phyloP scores from a whole-genome alignment of 768 basidiomycete genomes.

The Macrolepiota fuliginosa region DNA sequence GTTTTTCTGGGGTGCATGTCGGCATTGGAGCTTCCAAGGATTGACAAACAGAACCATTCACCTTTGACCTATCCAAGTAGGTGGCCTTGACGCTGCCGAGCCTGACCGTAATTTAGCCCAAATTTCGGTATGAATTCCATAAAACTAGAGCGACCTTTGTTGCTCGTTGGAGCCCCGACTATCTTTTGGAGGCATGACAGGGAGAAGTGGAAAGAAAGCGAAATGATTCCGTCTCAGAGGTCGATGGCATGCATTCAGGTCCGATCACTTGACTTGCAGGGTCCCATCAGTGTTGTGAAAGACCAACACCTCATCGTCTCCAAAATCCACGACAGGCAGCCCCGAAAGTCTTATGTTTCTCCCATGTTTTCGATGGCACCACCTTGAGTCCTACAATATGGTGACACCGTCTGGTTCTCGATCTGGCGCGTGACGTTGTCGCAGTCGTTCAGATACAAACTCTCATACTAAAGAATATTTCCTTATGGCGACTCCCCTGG shows the following conservation, averaged over 20 bases:
- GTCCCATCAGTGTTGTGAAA: neutral
- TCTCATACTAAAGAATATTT: too few relatives aligned
- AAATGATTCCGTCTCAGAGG: neutral
- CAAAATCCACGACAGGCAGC: neutral
- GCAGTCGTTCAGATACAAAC: too few relatives aligned
- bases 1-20: neutral
- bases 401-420: too few relatives aligned
- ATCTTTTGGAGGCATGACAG: slow-evolving; percentile 9
- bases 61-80: neutral
- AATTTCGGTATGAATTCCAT: neutral
- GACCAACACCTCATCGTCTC: neutral
- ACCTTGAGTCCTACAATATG: too few relatives aligned
- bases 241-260: neutral
- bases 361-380: too few relatives aligned
- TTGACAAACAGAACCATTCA: neutral
- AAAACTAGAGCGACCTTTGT: neutral
- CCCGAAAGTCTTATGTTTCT: too few relatives aligned
- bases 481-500: too few relatives aligned
- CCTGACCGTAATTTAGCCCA: neutral
- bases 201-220: neutral
- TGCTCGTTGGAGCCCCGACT: neutral
- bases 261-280: slow-evolving; percentile 2
- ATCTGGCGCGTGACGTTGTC: too few relatives aligned
- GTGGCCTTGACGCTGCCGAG: slow-evolving; percentile 5
- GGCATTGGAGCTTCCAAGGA: neutral